These are phyloP conservation scores for Plicaturopsis crispa DNA, from an alignment of 768 basidiomycete genomes.

Conservation along the genomic window DNA sequence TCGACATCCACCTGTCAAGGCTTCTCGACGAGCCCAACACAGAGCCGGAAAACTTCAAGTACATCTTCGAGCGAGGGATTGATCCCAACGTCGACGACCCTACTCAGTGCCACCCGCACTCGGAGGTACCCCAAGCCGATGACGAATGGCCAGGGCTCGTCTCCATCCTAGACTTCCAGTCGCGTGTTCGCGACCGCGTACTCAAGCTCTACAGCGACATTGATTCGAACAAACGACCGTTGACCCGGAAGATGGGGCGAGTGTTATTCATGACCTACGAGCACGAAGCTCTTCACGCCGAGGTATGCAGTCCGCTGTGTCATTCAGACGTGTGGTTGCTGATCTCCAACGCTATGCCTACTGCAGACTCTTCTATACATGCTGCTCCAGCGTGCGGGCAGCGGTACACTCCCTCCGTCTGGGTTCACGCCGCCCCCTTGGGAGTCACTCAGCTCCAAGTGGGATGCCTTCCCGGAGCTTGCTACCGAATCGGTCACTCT, in stretches of 20 bases:
- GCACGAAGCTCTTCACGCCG: constrained; percentile 85
- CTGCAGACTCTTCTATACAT: constrained; percentile 83
- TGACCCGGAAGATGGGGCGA: constrained; percentile 65
- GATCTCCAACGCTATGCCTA: constrained; percentile 1
- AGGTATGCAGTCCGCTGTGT: constrained; percentile 30
- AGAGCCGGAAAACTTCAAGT: constrained; percentile 80
- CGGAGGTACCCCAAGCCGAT: constrained; percentile 70
- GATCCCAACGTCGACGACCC: constrained; percentile 94
- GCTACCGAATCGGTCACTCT: constrained; percentile 40
- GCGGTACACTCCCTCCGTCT: constrained; percentile 70
- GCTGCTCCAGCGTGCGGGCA: constrained; percentile 77
- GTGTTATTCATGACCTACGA: constrained; percentile 89
- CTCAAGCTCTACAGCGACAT: constrained; percentile 67
- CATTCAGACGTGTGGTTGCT: constrained; percentile 6
- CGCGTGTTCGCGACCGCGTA: constrained; percentile 71
- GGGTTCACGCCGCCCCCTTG: constrained; percentile 73
- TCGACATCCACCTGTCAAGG: constrained; percentile 83
- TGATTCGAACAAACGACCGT: constrained; percentile 33
- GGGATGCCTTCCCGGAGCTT: constrained; percentile 36
- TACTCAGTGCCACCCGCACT: constrained; percentile 79
- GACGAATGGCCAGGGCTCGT: constrained; percentile 82
- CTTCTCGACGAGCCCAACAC: constrained; percentile 73
- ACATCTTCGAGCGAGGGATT: constrained; percentile 89
- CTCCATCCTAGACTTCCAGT: constrained; percentile 68
- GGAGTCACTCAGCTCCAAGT: constrained; percentile 38